These are phyloP conservation scores for Rhodofomes roseus DNA, from an alignment of 1,284 basidiomycete genomes.

Conservation along the genomic window DNA sequence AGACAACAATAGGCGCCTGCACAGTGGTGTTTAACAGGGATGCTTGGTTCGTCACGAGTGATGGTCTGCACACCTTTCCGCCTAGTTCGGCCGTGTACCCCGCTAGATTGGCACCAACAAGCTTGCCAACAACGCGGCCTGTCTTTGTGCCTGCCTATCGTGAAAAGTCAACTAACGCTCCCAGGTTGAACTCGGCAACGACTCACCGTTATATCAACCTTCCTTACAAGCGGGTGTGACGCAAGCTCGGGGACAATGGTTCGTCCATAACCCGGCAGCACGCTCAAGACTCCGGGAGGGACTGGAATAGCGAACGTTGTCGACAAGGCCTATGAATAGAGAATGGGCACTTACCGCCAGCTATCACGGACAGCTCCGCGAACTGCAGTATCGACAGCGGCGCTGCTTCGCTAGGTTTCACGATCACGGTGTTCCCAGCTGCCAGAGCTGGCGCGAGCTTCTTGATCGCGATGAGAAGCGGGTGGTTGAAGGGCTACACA, in stretches of 20 bases:
- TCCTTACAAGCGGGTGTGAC: slow-evolving; percentile 61
- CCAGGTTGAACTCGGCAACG: background rate
- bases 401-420: slow-evolving; percentile 73
- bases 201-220: slow-evolving; percentile 79
- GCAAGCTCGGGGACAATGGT: slow-evolving; percentile 63
- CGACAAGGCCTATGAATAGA: background rate
- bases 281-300: slow-evolving; percentile 67
- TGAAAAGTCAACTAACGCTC: background rate
- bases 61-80: slow-evolving; percentile 54
- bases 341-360: slow-evolving; percentile 49
- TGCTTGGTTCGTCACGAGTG: background rate
- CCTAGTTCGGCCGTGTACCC: slow-evolving; percentile 78
- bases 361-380: slow-evolving; percentile 56
- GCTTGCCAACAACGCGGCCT: slow-evolving; percentile 64
- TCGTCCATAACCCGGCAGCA: slow-evolving; percentile 68
- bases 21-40: background rate
- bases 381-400: slow-evolving; percentile 78
- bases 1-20: slow-evolving; percentile 74
- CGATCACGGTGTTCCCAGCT: slow-evolving; percentile 78
- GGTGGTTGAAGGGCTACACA: slow-evolving; percentile 76
- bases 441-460: slow-evolving; percentile 84
- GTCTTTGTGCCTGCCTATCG: slow-evolving; percentile 74
- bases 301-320: slow-evolving; percentile 37
- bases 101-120: slow-evolving; percentile 70
- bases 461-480: slow-evolving; percentile 78